Evolutionary conservation across 768 basidiomycete genomes (phyloP), one percentile per base, ranked within the genome.

Genomic region (Tricholoma flavovirens): DNA sequence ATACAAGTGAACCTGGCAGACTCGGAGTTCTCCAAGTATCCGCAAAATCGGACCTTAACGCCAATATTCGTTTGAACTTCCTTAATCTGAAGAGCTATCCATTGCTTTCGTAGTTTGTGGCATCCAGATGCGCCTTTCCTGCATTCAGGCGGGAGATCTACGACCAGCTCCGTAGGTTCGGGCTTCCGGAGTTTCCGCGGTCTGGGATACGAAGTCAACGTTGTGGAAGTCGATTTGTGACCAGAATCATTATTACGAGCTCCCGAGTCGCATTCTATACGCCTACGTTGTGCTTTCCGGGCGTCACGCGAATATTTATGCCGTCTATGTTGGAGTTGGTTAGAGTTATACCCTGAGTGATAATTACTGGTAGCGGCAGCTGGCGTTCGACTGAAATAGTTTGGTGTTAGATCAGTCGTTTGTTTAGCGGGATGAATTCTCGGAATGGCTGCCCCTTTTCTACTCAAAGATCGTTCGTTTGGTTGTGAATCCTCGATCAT

Each of bases 401-500:
- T 21, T 49, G 29, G 29, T 29, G 4, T 8, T 29, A 8, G 29
- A 29, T 42, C 36, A 5, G 33, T 40, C 40, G 2, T 42, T 17
- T 33, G 19, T 5, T 19, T 49, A 26, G 50, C 32, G 12, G 57
- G 30, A 10, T 51, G 55, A 5, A 61, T 51, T 14, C 49, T 45
- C 21, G 60, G 62, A 7, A 63, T 36, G 11, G 50, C 42, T n/a
- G 49, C 57, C 38, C 55, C 56, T 35, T 59, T 63, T 38, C 56
- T 54, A 29, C 52, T 57, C 1, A 52, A 42, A 32, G 24, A 24
- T 17, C 60, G 50, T 51, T 63, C 60, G 53, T 63, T 61, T 19
- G 62, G 62, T 10, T 61, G 62, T 24, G 48, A 40, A 59, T 61
- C 62, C 55, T 63, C 62, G 43, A 24, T 56, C 62, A 63, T 63